Conservation (phyloP, 2,329 filamentous ascomycete species). For the Penicillium thymicola region DNA sequence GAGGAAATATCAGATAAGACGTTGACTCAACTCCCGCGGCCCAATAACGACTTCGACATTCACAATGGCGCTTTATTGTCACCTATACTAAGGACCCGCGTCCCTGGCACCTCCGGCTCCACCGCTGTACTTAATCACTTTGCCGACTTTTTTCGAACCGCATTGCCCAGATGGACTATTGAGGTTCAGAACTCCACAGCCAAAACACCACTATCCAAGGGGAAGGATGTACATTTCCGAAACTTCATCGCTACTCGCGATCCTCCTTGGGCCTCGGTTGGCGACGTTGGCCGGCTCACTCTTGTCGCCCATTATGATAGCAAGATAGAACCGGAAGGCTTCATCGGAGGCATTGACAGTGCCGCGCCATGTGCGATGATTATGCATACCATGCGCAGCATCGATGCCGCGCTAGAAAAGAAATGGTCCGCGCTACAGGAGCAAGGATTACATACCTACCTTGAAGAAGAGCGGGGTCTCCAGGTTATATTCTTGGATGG, state of each 20-base stretch:
- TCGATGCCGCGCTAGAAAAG: slow-evolving; percentile 73
- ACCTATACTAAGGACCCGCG: slow-evolving; percentile 82
- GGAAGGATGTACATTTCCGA: slow-evolving; percentile 71
- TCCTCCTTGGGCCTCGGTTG: slow-evolving; percentile 72
- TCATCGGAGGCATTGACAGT: slow-evolving; percentile 91
- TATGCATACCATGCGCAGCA: slow-evolving; percentile 72
- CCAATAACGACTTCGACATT: slow-evolving; percentile 74
- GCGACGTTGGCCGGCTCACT: slow-evolving; percentile 76
- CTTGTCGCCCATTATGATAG: slow-evolving; percentile 94
- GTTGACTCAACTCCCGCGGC: slow-evolving; percentile 68
- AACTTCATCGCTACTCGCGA: slow-evolving; percentile 86
- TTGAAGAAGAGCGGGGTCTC: slow-evolving; percentile 76
- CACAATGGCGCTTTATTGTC: slow-evolving; percentile 70
- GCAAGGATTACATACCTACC: slow-evolving; percentile 48
- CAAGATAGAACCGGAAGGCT: slow-evolving; percentile 73
- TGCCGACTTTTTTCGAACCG: slow-evolving; percentile 70
- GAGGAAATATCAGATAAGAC: slow-evolving; percentile 69
- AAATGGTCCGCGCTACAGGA: slow-evolving; percentile 76
- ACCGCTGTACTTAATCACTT: slow-evolving; percentile 74
- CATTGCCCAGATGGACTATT: slow-evolving; percentile 75
- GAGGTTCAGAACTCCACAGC: slow-evolving; percentile 87
- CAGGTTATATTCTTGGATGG: slow-evolving; percentile 90
- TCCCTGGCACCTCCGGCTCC: slow-evolving; percentile 80
- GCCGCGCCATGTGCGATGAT: slow-evolving; percentile 93
- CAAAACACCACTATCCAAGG: slow-evolving; percentile 71